These are phyloP conservation scores for Boletellus sp. DNA, from an alignment of 768 basidiomycete genomes.

Conservation along the genomic window DNA sequence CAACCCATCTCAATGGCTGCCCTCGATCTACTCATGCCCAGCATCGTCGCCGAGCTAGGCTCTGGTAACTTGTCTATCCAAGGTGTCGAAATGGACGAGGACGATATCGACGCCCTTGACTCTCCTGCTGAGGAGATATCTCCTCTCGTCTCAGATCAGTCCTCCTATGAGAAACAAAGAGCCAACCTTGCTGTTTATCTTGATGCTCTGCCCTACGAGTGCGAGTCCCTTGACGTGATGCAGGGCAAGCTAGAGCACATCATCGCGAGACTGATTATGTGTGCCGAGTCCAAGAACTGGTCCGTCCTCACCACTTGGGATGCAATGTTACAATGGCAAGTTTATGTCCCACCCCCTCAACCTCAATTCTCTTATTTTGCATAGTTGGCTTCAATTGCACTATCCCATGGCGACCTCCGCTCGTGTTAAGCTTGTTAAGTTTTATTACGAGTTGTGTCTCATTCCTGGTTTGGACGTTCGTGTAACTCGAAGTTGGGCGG, in stretches of 20 bases:
- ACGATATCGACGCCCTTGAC: conserved; percentile 45
- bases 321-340: conserved; percentile 72
- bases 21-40: conserved; percentile 19
- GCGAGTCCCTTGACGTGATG: conserved; percentile 72
- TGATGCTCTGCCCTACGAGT: conserved; percentile 66
- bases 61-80: conserved; percentile 22
- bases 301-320: conserved; percentile 72
- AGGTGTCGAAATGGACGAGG: conserved; percentile 52
- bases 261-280: conserved; percentile 62
- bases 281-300: conserved; percentile 77
- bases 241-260: conserved; percentile 64
- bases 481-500: conserved; percentile 69
- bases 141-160: conserved; percentile 23
- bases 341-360: conserved; percentile 1
- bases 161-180: conserved; percentile 54
- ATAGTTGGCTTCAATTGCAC: conserved; percentile 76
- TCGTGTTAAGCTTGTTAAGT: conserved; percentile 63
- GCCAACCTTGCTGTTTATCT: conserved; percentile 63
- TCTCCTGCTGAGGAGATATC: conserved; percentile 36
- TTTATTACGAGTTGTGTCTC: conserved; percentile 79
- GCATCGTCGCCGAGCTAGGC: conserved; percentile 24
- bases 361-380: conserved; percentile 5
- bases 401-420: conserved; percentile 70
- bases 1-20: conserved; percentile 18
- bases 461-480: conserved; percentile 74